Percentiles rank a stretch among this genome's conserved stretches.
These are phyloP conservation scores for Trichophyton mentagrophytes DNA, from an alignment of 2,329 filamentous ascomycete genomes.

Conservation along the genomic window DNA sequence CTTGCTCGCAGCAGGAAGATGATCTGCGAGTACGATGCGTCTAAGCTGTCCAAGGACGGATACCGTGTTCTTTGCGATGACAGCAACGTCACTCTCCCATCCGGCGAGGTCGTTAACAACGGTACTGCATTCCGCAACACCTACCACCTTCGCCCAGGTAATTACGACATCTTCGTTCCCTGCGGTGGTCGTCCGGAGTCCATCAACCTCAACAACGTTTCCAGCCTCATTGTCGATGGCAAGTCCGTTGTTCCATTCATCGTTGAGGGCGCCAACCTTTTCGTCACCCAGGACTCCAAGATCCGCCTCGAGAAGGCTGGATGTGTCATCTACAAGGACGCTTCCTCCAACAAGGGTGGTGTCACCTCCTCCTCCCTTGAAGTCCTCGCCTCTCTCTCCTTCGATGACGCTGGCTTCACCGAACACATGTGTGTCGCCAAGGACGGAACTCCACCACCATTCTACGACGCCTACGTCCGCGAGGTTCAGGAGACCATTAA, in stretches of 20 bases:
- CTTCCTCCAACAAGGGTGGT: conserved; percentile 95
- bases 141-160: conserved; percentile 73
- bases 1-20: conserved; percentile 78
- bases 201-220: conserved; percentile 79
- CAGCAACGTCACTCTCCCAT: conserved; percentile 73
- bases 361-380: conserved; percentile 95
- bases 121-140: conserved; percentile 95
- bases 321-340: conserved; percentile 92
- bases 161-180: conserved; percentile 79
- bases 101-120: conserved; percentile 74
- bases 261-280: conserved; percentile 93
- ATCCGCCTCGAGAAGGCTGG: conserved; percentile 89
- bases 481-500: conserved; percentile 83
- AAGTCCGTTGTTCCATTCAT: conserved; percentile 85
- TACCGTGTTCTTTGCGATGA: conserved; percentile 92
- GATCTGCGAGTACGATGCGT: conserved; percentile 74
- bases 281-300: conserved; percentile 98
- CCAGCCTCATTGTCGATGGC: conserved; percentile 77
- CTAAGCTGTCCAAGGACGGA: conserved; percentile 74
- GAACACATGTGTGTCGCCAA: conserved; percentile 84
- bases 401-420: conserved; percentile 78
- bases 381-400: conserved; percentile 84
- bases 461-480: conserved; percentile 88
- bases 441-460: conserved; percentile 65
- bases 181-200: conserved; percentile 95